Percentiles rank a stretch among this genome's conserved stretches.
Evolutionary conservation across 1,139 yeast genomes (phyloP).

Genomic region (Yamadazyma trypodendri): DNA sequence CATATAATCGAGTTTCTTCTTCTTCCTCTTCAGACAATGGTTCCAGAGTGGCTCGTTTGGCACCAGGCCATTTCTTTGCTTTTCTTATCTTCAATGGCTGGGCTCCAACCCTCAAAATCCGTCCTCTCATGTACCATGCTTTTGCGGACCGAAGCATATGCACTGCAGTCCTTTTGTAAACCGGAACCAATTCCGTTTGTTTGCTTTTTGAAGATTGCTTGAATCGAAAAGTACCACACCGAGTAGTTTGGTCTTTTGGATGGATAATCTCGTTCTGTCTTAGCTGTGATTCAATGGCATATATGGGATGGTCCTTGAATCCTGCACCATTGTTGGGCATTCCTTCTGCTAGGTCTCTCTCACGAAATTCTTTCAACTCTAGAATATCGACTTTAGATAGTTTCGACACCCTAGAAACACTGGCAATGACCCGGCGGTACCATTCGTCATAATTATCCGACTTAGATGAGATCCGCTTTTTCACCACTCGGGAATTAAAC

Average conservation of each 20-base stretch:
- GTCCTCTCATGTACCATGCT: slow-evolving; percentile 85
- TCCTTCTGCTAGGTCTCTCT: slow-evolving; percentile 72
- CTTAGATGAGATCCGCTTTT: slow-evolving; percentile 61
- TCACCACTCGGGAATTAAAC: slow-evolving; percentile 72
- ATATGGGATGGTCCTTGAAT: slow-evolving; percentile 85
- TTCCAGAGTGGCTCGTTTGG: slow-evolving; percentile 16
- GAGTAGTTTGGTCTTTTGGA: slow-evolving; percentile 55
- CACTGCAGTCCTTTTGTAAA: slow-evolving; percentile 69
- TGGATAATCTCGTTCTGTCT: slow-evolving; percentile 67
- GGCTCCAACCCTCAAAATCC: slow-evolving; percentile 69
- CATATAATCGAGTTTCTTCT: slow-evolving; percentile 56
- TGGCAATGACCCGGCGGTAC: slow-evolving; percentile 50
- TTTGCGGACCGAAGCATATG: slow-evolving; percentile 65
- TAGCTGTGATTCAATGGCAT: slow-evolving; percentile 74
- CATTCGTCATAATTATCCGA: slow-evolving; percentile 60
- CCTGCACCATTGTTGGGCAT: slow-evolving; percentile 84
- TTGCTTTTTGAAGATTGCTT: slow-evolving; percentile 22
- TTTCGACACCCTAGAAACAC: slow-evolving; percentile 23
- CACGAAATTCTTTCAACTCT: slow-evolving; percentile 70
- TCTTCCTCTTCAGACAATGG: slow-evolving; percentile 44
- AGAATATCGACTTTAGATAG: slow-evolving; percentile 56
- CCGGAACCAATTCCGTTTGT: slow-evolving; percentile 45
- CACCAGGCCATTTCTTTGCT: slow-evolving; percentile 7
- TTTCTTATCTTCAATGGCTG: slow-evolving; percentile 55
- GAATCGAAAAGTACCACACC: slow-evolving; percentile 68